Evolutionary conservation across 164 flowering plant genomes (phyloP), one percentile per base, ranked within the genome.

Genomic region (Warburgia ugandensis): DNA sequence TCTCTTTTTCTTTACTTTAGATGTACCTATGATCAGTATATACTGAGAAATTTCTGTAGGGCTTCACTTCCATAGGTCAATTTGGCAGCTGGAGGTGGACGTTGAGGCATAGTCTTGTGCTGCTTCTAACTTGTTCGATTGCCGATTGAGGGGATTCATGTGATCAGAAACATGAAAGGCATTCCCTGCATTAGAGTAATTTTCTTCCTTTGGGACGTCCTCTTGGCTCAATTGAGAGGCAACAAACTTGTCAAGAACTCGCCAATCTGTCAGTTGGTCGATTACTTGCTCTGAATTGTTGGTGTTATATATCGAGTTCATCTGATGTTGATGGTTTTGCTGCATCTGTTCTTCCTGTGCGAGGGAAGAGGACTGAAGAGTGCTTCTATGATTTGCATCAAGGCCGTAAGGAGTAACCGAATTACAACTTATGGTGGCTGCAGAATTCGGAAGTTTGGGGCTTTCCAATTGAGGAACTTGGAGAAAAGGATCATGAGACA

Each of bases 381-480:
- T 59, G 61, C 64, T 69, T 44, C 70, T 64, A 45, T 55, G 67
- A 59, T 62, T 51, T 28, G 62, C 29, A 29, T 65, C 72, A 10
- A 50, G 58, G 3, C 68, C 74, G 40, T 77, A 78, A 2, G 72
- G 65, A 31, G 43, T 27, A 20, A 56, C 19, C 1, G 74, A 68
- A 50, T 46, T 81, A 66, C 80, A 66, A 46, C 69, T 70, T 9
- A 46, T 47, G 19, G 59, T 66, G 13, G 68, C 48, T 3, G 75
- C 52, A 21, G 78, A 60, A 22, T 69, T 73, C 48, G 71, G 77
- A 45, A 73, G 55, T 56, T 73, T 80, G 30, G 95, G 89, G 73
- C 89, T 82, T 58, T 91, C 94, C 33, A 91, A 45, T 8, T 79
- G 91, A 30, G 97, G 95, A 23, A 86, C 83, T 36, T 86, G 91